A percentile compares a stretch with the other conserved stretches of the same genome.
Evolutionary conservation across 164 flowering plant genomes (phyloP).

Genomic region (grape (Vitis vinifera)): ASM3070453v1 NC_081818.1:7959501-7960000

Average conservation of each 20-base stretch:
- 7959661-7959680: slow-evolving; percentile 13
- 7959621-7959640: slow-evolving; percentile 10
- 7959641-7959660: neutral
- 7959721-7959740: neutral
- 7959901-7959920: too few relatives aligned
- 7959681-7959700: neutral
- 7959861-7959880: too few relatives aligned
- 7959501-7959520: slow-evolving; percentile 3
- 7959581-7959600: neutral
- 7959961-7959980: too few relatives aligned
- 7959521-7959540: neutral
- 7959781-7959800: neutral
- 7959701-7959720: neutral
- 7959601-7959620: slow-evolving; percentile 10
- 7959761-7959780: neutral
- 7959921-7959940: too few relatives aligned
- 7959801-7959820: neutral
- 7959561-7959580: slow-evolving; percentile 7
- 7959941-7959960: too few relatives aligned
- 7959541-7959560: slow-evolving; percentile 1
- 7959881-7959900: too few relatives aligned
- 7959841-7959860: too few relatives aligned
- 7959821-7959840: neutral
- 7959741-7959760: neutral
- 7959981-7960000: too few relatives aligned